A percentile compares a stretch with the other conserved stretches of the same genome.
These are phyloP conservation scores for Medicago ruthenica DNA, from an alignment of 306 rosid species.

Conservation along the genomic window DNA sequence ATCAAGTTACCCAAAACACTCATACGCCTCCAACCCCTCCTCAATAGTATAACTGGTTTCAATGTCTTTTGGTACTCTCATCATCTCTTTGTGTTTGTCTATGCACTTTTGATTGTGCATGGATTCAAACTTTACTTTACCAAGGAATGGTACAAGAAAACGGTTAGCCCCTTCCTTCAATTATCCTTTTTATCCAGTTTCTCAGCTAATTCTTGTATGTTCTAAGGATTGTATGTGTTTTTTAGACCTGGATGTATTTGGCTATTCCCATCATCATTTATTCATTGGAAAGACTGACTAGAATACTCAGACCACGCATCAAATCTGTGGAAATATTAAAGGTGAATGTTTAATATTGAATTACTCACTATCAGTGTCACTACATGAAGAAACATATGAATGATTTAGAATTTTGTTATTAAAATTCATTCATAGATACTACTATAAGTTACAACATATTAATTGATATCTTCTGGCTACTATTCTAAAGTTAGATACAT, in stretches of 20 bases:
- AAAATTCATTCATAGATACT: background rate
- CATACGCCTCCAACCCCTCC: conserved; percentile 49
- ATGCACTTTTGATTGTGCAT: conserved; percentile 77
- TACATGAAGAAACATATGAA: background rate
- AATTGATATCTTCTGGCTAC: conserved; percentile 5
- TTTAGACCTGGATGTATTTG: conserved; percentile 64
- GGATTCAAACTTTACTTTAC: conserved; percentile 75
- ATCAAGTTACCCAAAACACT: conserved; percentile 72
- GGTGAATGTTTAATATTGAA: conserved; percentile 37
- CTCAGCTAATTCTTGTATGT: too few species aligned
- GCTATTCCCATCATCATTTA: conserved; percentile 53
- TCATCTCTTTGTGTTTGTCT: conserved; percentile 91
- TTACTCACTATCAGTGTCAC: conserved; percentile 1
- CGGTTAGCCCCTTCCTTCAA: conserved; percentile 53
- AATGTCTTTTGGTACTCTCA: conserved; percentile 99
- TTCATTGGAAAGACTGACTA: conserved; percentile 48
- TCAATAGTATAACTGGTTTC: conserved; percentile 85
- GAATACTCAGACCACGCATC: conserved; percentile 55
- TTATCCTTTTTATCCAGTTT: background rate
- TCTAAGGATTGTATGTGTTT: background rate
- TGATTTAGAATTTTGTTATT: background rate
- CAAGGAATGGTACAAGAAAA: conserved; percentile 69
- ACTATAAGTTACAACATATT: too few species aligned
- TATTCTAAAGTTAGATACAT: background rate
- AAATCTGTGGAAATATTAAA: conserved; percentile 51